A percentile compares a stretch with the other conserved stretches of the same genome.
Conservation (phyloP, 1,284 basidiomycete species). For the Mycena citricolor region DNA sequence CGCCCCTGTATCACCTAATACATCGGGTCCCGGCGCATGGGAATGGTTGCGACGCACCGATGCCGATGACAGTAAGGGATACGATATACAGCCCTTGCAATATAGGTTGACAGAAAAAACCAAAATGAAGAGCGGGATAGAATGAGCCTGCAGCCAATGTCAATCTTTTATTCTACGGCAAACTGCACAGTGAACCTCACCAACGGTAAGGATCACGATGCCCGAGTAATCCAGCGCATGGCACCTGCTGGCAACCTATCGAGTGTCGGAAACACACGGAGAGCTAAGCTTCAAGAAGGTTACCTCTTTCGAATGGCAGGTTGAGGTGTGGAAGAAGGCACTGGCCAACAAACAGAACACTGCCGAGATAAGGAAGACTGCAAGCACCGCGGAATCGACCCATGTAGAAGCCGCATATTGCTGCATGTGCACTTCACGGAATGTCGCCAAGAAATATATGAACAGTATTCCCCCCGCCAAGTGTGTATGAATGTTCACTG, state of each 20-base stretch:
- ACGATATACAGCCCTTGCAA: constrained; percentile 55
- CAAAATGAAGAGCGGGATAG: constrained; percentile 73
- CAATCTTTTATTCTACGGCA: constrained; percentile 5
- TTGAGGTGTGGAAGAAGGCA: constrained; percentile 75
- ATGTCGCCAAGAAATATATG: constrained; percentile 55
- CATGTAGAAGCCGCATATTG: constrained; percentile 53
- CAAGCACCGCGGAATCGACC: constrained; percentile 65
- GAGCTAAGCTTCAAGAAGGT: constrained; percentile 5
- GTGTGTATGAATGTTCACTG: constrained; percentile 91
- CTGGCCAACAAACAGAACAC: constrained; percentile 75
- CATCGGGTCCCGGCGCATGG: constrained; percentile 25
- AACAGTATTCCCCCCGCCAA: constrained; percentile 76
- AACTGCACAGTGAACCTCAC: constrained; percentile 5
- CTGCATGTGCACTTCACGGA: constrained; percentile 48
- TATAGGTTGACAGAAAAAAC: constrained; percentile 64
- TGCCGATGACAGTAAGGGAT: constrained; percentile 56
- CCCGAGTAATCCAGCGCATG: constrained; percentile 74
- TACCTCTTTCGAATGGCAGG: constrained; percentile 73
- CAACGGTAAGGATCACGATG: constrained; percentile 50
- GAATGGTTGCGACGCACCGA: constrained; percentile 48
- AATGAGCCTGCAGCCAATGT: constrained; percentile 80
- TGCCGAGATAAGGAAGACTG: constrained; percentile 72
- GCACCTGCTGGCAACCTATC: constrained; percentile 49
- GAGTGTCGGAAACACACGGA: constrained; percentile 4
- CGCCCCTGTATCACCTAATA: constrained; percentile 44